Conservation (phyloP, 1,284 basidiomycete genomes). For the Gomphus bonarii region DNA sequence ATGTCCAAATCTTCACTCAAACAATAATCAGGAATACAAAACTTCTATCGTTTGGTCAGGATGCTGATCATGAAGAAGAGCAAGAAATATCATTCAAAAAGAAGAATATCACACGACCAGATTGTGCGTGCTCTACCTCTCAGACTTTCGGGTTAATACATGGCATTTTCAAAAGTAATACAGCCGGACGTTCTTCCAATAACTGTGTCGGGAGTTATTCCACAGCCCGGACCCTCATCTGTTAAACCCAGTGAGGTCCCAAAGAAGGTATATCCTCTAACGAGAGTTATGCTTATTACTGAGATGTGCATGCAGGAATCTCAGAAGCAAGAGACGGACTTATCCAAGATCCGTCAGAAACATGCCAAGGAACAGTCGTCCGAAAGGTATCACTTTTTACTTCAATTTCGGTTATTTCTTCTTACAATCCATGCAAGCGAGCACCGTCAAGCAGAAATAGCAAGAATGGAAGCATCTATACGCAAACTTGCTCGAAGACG, state of each 20-base stretch:
- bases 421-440: constrained; percentile 1
- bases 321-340: constrained; percentile 36
- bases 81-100: constrained; percentile 49
- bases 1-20: constrained; percentile 5
- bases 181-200: not conserved
- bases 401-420: constrained; percentile 3
- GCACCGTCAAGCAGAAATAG: constrained; percentile 57
- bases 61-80: constrained; percentile 40
- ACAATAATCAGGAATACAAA: constrained; percentile 61
- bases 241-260: not conserved
- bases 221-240: constrained; percentile 1
- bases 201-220: constrained; percentile 13
- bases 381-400: constrained; percentile 32
- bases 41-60: constrained; percentile 79
- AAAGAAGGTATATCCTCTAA: not conserved
- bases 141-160: not conserved
- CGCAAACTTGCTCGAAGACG: constrained; percentile 55
- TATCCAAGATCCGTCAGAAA: constrained; percentile 62
- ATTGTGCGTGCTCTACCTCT: constrained; percentile 43
- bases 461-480: constrained; percentile 81
- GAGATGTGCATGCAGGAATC: constrained; percentile 24
- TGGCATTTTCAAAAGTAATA: not conserved
- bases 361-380: constrained; percentile 59
- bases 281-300: not conserved
- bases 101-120: constrained; percentile 72